Base-by-base conservation (phyloP, 2,329 filamentous ascomycete genomes). In the Fusarium sp. region DNA sequence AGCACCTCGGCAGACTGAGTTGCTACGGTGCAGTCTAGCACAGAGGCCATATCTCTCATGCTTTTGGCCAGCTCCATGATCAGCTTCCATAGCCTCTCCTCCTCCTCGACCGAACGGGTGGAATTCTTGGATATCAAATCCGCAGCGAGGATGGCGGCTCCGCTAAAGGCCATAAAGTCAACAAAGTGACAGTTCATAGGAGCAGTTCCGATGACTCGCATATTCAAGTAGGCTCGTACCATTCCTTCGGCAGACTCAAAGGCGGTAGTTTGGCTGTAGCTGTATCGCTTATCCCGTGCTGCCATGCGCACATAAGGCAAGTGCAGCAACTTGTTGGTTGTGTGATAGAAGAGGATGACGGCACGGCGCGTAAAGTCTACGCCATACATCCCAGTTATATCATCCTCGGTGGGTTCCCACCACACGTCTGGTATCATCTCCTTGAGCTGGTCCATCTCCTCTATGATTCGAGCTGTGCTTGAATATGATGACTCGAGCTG, bases 111-210 rank as follows among this genome's bases (percentile, higher is more conserved):
- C n/a, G 31, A 29, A 5, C 59, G 46, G 5, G 49, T 8, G 7
- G 61, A 40, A 6, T n/a, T 31, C 24, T 49, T 46, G 20, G 67
- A 81, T 46, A 85, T 77, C 16, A 86, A 71, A 61, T 86, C 83
- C 36, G 86, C 76, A 4, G 84, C 74, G 6, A 88, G 71, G 1
- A 87, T 78, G 72, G 87, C 81, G 16, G 84, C 82, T 5, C 83
- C 82, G 2, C 80, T 86, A 69, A 88, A 87, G 3, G 81, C 82
- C 60, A 84, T 79, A 58, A 87, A 88, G 67, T 88, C 86, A 55
- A 85, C 79, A 38, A 86, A 70, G 51, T 86, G 86, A 77, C 85
- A 86, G 11, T 58, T 70, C 10, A 64, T 35, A 8, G 66, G 62
- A 6, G 33, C 55, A 17, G 60, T 60, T 56, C 83, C 82, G 7